Base-by-base conservation (phyloP, 108 stramenopile species). In the Cyclotella baltica region DNA sequence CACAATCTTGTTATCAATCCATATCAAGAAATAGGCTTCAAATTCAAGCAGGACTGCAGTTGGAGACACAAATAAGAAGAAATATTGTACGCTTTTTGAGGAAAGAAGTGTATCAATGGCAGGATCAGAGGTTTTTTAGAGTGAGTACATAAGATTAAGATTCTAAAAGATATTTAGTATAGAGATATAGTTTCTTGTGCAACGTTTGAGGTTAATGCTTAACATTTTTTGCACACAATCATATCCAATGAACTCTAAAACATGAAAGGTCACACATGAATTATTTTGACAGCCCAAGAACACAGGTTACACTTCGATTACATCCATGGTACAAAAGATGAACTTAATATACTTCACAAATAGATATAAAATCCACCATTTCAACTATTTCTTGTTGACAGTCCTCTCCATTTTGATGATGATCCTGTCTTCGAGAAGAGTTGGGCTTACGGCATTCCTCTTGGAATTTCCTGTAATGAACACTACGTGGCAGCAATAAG, bases 371-470 rank as follows among this genome's bases (percentile, higher is more conserved):
- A 25, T 70, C 55, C 53, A 83, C n/a, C n/a, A n/a, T n/a, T 64
- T 79, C 23, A 79, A 80, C 79, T 91, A 95, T 80, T 95, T 95
- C 81, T 83, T 92, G 72, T 83, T 81, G 38, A 92, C 91, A 11
- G 93, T n/a, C n/a, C 90, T 53, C 69, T 51, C 13, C 89, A 72
- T 58, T 81, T 76, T 53, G 81, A 66, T 38, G 67, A 78, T 22
- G 85, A 75, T 22, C 65, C 68, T 58, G 77, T 51, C 38, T 80
- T 76, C 29, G 75, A 90, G 52, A 18, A 93, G 86, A 61, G 95
- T 94, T 25, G 89, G 83, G 40, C 53, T 65, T 29, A 98, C 85
- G 10, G 93, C 92, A 48, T 85, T 89, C 62, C n/a, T 96, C 94
- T 25, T 56, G 50, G 85, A 93, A 97, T 34, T 83, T 67, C 1